Conservation (phyloP, 352 stramenopile genomes). For the Pythium dissotocum region DNA sequence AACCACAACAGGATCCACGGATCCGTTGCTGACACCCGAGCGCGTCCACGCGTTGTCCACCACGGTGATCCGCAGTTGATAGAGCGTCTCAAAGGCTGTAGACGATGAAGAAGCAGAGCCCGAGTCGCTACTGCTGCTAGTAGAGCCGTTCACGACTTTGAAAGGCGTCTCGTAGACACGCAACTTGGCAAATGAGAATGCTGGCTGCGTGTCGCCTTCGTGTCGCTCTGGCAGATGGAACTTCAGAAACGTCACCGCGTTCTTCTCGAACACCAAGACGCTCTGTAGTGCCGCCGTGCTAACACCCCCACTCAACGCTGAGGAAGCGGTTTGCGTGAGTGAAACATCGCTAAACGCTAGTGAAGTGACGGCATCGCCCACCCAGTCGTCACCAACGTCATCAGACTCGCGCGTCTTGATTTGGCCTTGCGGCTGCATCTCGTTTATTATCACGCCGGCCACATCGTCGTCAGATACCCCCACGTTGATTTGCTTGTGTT, state of each 20-base stretch:
- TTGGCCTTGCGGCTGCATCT: slow-evolving; percentile 39
- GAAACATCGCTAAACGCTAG: slow-evolving; percentile 66
- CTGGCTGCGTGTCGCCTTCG: slow-evolving; percentile 41
- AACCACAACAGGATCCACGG: slow-evolving; percentile 7
- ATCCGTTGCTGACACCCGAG: slow-evolving; percentile 28
- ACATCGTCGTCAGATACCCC: slow-evolving; percentile 50
- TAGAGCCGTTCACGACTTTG: slow-evolving; percentile 54
- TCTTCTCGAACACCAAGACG: slow-evolving; percentile 50
- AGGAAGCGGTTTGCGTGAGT: slow-evolving; percentile 1
- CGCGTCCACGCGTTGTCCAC: slow-evolving; percentile 55
- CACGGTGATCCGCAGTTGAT: slow-evolving; percentile 44
- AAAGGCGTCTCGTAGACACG: slow-evolving; percentile 65
- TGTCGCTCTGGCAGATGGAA: slow-evolving; percentile 64
- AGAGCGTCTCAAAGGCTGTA: slow-evolving; percentile 44
- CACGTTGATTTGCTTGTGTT: slow-evolving; percentile 52
- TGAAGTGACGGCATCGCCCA: slow-evolving; percentile 51
- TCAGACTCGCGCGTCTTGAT: slow-evolving; percentile 43
- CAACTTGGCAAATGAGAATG: slow-evolving; percentile 38
- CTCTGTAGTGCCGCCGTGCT: slow-evolving; percentile 29
- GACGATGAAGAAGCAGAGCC: slow-evolving; percentile 2
- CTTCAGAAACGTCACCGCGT: slow-evolving; percentile 58
- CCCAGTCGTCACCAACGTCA: slow-evolving; percentile 43
- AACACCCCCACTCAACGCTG: background rate
- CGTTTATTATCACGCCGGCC: slow-evolving; percentile 40
- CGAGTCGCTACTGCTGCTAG: background rate